Evolutionary conservation across 768 basidiomycete species (phyloP).

Genomic region (Suillus tomentosus): DNA sequence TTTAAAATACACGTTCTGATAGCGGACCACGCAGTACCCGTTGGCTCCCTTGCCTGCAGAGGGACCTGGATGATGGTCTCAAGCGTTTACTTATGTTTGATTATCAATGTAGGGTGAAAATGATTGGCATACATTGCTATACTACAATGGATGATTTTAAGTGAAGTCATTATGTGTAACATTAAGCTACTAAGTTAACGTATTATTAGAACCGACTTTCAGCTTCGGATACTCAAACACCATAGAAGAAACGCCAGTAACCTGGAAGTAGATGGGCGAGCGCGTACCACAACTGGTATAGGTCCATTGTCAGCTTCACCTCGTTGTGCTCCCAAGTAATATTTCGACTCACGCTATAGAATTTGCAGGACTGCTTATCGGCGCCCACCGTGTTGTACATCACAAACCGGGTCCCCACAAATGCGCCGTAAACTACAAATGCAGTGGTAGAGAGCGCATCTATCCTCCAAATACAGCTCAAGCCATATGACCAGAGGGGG

Average conservation of each 20-base stretch:
- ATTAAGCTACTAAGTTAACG: background rate
- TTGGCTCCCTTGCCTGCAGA: background rate
- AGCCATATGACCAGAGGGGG: conserved; percentile 39
- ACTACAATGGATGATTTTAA: background rate
- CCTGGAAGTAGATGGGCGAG: conserved; percentile 36
- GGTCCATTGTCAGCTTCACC: background rate
- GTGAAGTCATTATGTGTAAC: background rate
- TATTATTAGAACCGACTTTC: background rate
- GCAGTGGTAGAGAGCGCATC: conserved; percentile 25
- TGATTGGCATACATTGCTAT: background rate
- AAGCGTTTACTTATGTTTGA: background rate
- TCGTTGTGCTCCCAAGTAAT: background rate
- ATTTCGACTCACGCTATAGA: conserved; percentile 36
- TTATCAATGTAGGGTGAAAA: background rate
- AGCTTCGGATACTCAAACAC: background rate
- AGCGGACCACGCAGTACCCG: background rate
- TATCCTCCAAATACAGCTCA: conserved; percentile 40
- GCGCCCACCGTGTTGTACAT: conserved; percentile 27
- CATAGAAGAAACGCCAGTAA: conserved; percentile 38
- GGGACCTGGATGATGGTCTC: background rate
- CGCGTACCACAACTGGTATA: conserved; percentile 35
- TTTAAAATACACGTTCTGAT: background rate
- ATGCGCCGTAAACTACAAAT: conserved; percentile 35
- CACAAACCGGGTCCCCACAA: conserved; percentile 39
- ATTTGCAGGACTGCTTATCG: conserved; percentile 40